phyloP scores from a whole-genome alignment of 1,284 basidiomycete species.

The Malassezia pachydermatis region DNA sequence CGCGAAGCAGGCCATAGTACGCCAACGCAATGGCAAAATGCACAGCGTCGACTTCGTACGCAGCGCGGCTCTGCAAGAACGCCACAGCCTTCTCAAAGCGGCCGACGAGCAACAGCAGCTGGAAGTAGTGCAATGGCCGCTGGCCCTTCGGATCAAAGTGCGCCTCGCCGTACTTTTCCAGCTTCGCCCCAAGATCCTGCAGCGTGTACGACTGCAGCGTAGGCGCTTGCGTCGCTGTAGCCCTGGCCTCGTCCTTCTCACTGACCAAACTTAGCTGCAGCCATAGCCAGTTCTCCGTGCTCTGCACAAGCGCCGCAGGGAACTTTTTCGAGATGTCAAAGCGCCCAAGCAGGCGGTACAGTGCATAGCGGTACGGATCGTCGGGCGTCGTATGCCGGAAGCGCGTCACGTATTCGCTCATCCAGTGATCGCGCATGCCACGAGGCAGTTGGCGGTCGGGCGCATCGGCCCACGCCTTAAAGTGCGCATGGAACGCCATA shows the following conservation, averaged over 20 bases:
- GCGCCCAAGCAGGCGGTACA: conserved; percentile 90
- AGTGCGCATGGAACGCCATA: conserved; percentile 69
- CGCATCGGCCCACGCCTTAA: conserved; percentile 70
- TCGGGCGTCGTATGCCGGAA: conserved; percentile 55
- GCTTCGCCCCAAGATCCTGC: conserved; percentile 65
- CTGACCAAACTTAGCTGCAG: conserved; percentile 72
- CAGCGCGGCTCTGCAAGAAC: conserved; percentile 74
- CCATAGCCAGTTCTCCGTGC: conserved; percentile 98
- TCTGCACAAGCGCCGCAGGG: conserved; percentile 72
- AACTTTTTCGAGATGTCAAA: conserved; percentile 73
- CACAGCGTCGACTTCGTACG: conserved; percentile 84
- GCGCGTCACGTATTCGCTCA: conserved; percentile 80
- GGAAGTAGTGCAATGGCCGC: conserved; percentile 65
- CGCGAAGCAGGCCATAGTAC: conserved; percentile 83
- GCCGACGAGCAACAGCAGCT: conserved; percentile 77
- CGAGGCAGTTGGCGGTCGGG: conserved; percentile 29
- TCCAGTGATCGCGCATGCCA: conserved; percentile 62
- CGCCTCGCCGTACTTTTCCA: conserved; percentile 65
- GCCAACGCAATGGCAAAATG: conserved; percentile 83
- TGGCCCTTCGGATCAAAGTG: conserved; percentile 77
- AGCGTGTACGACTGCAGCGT: conserved; percentile 58
- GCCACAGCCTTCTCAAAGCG: conserved; percentile 91
- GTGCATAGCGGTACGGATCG: conserved; percentile 87
- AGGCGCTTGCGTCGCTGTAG: conserved; percentile 28
- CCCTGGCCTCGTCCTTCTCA: conserved; percentile 42